phyloP scores from a whole-genome alignment of 495 filamentous ascomycete genomes.

The Cairneyella variabilis region DNA sequence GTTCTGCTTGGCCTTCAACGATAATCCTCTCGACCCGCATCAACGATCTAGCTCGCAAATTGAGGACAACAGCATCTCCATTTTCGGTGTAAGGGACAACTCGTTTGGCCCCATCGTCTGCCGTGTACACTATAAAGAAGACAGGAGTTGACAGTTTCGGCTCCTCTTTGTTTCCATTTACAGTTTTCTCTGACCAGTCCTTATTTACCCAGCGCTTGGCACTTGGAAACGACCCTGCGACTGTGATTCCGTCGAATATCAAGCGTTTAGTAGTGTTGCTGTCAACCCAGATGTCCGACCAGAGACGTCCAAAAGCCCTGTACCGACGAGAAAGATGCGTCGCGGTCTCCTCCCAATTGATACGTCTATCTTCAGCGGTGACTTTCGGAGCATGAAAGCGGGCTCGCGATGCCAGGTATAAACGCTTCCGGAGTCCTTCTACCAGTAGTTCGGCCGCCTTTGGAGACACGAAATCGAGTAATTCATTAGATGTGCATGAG shows the following conservation, averaged over 20 bases:
- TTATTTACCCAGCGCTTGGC: no score
- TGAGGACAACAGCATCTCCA: slow-evolving; percentile 14
- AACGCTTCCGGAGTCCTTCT: slow-evolving; percentile 46
- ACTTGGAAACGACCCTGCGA: no score
- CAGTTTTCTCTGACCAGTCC: no score
- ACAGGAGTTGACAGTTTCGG: background rate
- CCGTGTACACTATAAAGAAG: background rate
- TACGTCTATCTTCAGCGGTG: slow-evolving; percentile 10
- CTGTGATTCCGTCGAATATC: slow-evolving; percentile 17
- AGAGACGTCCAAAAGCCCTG: slow-evolving; percentile 20
- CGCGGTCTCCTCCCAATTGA: slow-evolving; percentile 11
- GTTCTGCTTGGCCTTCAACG: no score
- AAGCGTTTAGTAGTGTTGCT: slow-evolving; percentile 13
- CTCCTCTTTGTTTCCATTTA: no score
- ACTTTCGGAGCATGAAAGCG: slow-evolving; percentile 39
- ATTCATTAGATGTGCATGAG: slow-evolving; percentile 25
- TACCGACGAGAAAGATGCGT: background rate
- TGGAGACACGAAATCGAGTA: slow-evolving; percentile 40
- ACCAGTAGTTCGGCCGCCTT: slow-evolving; percentile 61
- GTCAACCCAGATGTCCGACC: slow-evolving; percentile 12
- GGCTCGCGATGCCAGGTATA: no score
- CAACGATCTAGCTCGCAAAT: background rate
- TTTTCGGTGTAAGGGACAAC: slow-evolving; percentile 3
- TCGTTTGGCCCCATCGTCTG: background rate
- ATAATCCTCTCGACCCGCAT: slow-evolving; percentile 18